Conservation (phyloP, 495 filamentous ascomycete species). For the Bryoglossum gracile region DNA sequence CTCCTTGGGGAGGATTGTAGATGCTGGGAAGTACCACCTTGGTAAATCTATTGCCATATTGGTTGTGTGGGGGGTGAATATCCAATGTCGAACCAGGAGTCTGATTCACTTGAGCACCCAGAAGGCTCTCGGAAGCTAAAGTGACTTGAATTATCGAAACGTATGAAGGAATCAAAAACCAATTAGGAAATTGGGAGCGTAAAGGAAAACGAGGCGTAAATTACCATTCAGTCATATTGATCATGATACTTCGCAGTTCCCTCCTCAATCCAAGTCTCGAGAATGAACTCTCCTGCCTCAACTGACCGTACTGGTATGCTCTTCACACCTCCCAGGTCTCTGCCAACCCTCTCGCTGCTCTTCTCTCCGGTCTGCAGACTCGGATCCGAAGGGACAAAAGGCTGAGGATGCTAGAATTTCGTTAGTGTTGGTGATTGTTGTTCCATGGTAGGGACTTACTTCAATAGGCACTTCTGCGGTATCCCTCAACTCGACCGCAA, state of each 20-base stretch:
- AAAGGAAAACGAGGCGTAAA: too few relatives aligned
- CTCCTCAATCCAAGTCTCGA: slow-evolving; percentile 66
- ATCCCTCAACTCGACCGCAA: slow-evolving; percentile 77
- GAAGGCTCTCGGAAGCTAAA: too few relatives aligned
- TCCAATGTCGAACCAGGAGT: too few relatives aligned
- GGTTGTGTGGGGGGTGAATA: too few relatives aligned
- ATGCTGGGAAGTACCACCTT: too few relatives aligned
- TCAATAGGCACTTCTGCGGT: slow-evolving; percentile 69
- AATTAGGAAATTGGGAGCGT: too few relatives aligned
- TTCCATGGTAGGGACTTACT: slow-evolving; percentile 33
- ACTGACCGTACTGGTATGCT: slow-evolving; percentile 52
- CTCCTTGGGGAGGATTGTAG: too few relatives aligned
- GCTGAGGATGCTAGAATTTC: slow-evolving; percentile 51
- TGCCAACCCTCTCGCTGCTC: slow-evolving; percentile 26
- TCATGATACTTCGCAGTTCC: slow-evolving; percentile 22
- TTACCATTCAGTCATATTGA: slow-evolving; percentile 2
- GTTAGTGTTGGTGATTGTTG: too few relatives aligned
- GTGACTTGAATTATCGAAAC: too few relatives aligned
- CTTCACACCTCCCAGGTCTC: slow-evolving; percentile 38
- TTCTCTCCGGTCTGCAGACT: slow-evolving; percentile 36
- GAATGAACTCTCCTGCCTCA: slow-evolving; percentile 54
- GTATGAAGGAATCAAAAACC: too few relatives aligned
- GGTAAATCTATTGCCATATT: too few relatives aligned
- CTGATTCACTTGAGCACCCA: too few relatives aligned
- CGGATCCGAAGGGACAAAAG: slow-evolving; percentile 57